Evolutionary conservation across 805 yeast species (phyloP).

Genomic region (Wilhelminamyces savonicus): DNA sequence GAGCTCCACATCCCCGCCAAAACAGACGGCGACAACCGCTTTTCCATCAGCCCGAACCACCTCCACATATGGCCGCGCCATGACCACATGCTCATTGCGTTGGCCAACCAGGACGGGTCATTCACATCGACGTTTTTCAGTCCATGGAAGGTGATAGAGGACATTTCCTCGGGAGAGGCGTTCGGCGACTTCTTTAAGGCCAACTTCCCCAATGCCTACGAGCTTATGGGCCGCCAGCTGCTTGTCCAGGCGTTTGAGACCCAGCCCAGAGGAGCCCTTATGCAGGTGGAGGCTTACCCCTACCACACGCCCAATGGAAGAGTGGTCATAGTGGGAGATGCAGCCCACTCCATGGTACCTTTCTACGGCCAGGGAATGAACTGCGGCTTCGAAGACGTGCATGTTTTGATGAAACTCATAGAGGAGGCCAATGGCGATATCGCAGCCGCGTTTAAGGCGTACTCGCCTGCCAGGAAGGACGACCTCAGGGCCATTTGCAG

Average conservation of each 20-base stretch:
- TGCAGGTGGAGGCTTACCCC: constrained; percentile 65
- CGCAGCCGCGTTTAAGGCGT: constrained; percentile 44
- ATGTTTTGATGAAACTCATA: constrained; percentile 50
- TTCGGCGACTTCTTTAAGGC: constrained; percentile 48
- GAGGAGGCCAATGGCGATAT: constrained; percentile 37
- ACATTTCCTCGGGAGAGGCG: constrained; percentile 37
- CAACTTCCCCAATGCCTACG: constrained; percentile 71
- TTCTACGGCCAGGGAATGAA: constrained; percentile 97
- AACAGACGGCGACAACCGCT: constrained; percentile 25
- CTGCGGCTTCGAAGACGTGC: constrained; percentile 90
- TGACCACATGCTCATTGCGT: constrained; percentile 81
- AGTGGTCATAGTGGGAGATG: constrained; percentile 77
- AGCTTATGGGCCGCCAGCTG: constrained; percentile 54
- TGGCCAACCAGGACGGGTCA: constrained; percentile 79
- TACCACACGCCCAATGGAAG: constrained; percentile 58
- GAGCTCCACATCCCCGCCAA: constrained; percentile 70
- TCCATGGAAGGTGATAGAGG: constrained; percentile 63
- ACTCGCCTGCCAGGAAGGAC: constrained; percentile 48
- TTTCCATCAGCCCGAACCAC: constrained; percentile 62
- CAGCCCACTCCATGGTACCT: constrained; percentile 98
- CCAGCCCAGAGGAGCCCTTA: constrained; percentile 72
- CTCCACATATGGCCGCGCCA: constrained; percentile 92
- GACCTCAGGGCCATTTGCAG: constrained; percentile 74
- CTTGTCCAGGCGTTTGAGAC: constrained; percentile 44
- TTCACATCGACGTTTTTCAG: constrained; percentile 88